Conservation (phyloP, 73 alveolate genomes). For the Paraurostyla sp. region DNA sequence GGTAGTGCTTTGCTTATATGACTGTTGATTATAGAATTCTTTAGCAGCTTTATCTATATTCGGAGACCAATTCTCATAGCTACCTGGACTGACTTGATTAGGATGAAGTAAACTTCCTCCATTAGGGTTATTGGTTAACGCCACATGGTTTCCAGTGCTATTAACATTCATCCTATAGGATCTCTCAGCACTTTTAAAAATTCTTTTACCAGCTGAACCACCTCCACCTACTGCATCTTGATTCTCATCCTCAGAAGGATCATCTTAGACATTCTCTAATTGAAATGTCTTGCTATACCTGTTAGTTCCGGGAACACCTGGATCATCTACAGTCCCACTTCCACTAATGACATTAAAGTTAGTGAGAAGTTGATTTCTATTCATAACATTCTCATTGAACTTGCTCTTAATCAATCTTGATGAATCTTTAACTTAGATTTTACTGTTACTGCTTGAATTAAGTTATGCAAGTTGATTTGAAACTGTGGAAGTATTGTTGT, state of each 20-base stretch:
- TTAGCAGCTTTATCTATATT: constrained; percentile 18
- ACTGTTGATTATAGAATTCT: too few relatives aligned
- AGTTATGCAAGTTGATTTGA: too few relatives aligned
- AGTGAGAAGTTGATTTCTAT: background rate
- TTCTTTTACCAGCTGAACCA: background rate
- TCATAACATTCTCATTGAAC: background rate
- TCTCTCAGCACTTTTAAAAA: constrained; percentile 53
- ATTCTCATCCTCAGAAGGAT: constrained; percentile 19
- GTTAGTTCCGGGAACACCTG: background rate
- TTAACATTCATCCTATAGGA: constrained; percentile 16
- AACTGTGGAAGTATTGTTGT: too few relatives aligned
- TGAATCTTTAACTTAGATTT: background rate
- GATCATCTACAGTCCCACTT: background rate
- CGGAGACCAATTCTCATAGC: constrained; percentile 32
- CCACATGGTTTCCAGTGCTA: too few relatives aligned
- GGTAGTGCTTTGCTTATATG: too few relatives aligned
- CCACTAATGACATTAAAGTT: background rate
- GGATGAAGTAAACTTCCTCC: background rate
- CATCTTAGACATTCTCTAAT: constrained; percentile 11
- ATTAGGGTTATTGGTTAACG: too few relatives aligned
- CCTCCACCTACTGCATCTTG: background rate
- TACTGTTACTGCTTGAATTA: too few relatives aligned
- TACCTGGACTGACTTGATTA: background rate
- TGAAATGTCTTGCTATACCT: background rate
- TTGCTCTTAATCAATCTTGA: background rate